These are phyloP conservation scores for Phytophthora multivora DNA, from an alignment of 352 stramenopile species.

Conservation along the genomic window DNA sequence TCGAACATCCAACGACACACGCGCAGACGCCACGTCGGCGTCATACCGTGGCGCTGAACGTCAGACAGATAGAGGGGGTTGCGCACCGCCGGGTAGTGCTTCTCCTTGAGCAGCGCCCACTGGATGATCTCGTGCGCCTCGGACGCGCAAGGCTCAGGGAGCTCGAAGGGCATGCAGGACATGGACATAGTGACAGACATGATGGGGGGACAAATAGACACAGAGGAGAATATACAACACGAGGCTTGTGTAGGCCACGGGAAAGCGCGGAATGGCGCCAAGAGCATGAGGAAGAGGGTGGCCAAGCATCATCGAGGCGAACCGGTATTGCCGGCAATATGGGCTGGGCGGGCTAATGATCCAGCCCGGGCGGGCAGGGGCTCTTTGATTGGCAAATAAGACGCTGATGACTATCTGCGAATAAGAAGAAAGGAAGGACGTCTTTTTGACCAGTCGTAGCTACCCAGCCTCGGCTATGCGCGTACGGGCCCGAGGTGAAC, in stretches of 20 bases:
- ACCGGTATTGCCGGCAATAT: conserved; percentile 28
- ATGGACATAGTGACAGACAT: conserved; percentile 17
- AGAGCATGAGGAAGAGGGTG: conserved; percentile 25
- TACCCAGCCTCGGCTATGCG: conserved; percentile 8
- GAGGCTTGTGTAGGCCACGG: conserved; percentile 34
- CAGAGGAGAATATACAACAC: conserved; percentile 25
- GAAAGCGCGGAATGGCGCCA: conserved; percentile 43
- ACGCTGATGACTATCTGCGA: neutral
- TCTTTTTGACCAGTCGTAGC: conserved; percentile 21
- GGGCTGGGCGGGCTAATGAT: conserved; percentile 19
- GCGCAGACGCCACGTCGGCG: conserved; percentile 61
- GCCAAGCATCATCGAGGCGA: conserved; percentile 22
- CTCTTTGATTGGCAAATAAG: conserved; percentile 18
- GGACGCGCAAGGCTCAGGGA: conserved; percentile 26
- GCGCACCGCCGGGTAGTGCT: conserved; percentile 31
- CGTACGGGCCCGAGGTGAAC: conserved; percentile 23
- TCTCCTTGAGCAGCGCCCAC: conserved; percentile 46
- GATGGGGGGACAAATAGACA: conserved; percentile 8
- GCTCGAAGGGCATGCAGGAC: conserved; percentile 32
- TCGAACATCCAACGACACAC: conserved; percentile 87
- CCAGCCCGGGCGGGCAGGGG: conserved; percentile 1
- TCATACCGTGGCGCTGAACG: conserved; percentile 69
- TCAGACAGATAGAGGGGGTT: conserved; percentile 49
- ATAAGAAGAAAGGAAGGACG: neutral
- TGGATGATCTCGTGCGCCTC: conserved; percentile 41